Evolutionary conservation across 345 rosid genomes (phyloP), one percentile per base, ranked within the genome.

Genomic region (Brassica nigra): DNA sequence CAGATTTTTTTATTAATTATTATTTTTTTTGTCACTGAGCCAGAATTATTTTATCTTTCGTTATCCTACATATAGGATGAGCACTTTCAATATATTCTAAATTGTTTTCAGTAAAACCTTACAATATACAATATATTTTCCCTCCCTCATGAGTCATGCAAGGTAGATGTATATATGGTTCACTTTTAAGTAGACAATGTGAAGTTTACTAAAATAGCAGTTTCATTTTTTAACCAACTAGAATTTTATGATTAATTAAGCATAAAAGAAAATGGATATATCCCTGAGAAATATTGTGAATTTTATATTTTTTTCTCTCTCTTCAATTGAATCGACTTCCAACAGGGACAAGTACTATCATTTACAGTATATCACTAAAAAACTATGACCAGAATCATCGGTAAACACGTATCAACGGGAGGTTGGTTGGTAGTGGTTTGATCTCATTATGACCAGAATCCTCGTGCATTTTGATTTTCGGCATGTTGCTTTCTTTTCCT

Each of bases 351-450:
- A n/a, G 10, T 16, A 57, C 12, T 8, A 11, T 61, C 16, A 61
- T 61, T 59, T 59, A 47, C 47, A 8, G 37, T 33, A 23, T 1
- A 62, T 62, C 9, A 62, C 8, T 11, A 12, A 29, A 29, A 4
- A 55, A 28, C 15, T 4, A 29, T 12, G 8, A 12, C 42, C 5
- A 1, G 68, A 8, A 34, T 16, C 29, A 65, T 34, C 29, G n/a
- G n/a, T 66, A 10, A 10, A 30, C 54, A 66, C 55, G 36, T 28
- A 58, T 29, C 11, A 37, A 39, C 30, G 64, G 3, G 64, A 33
- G 62, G 75, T 77, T 70, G 64, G 62, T 62, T 18, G 34, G 70
- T 70, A 37, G 68, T 76, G 62, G 67, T 55, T 36, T 15, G 10
- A 15, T 54, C 18, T 36, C 18, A 66, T 65, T 66, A 29, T 3